Evolutionary conservation across 2,329 filamentous ascomycete species (phyloP).

Genomic region (Colletotrichum sp.): DNA sequence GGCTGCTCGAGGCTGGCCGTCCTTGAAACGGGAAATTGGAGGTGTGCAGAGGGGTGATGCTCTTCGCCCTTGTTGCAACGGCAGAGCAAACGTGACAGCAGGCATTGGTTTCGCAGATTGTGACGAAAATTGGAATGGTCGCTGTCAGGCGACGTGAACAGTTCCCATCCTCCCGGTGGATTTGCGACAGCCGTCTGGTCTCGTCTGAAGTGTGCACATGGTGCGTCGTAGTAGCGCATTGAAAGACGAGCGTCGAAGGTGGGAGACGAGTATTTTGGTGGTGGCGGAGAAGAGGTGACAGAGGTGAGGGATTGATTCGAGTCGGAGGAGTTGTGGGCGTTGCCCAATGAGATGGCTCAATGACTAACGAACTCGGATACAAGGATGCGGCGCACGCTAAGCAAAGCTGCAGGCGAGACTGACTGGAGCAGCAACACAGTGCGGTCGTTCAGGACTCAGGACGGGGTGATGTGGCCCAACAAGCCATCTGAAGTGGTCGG

Average conservation of each 20-base stretch:
- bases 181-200: neutral
- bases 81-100: neutral
- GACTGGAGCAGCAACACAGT: slow-evolving; percentile 4
- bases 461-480: neutral
- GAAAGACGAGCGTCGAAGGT: neutral
- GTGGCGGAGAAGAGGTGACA: neutral
- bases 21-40: neutral
- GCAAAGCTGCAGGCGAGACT: neutral
- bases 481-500: slow-evolving; percentile 6
- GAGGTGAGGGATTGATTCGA: neutral
- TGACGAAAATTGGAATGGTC: neutral
- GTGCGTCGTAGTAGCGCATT: slow-evolving; percentile 8
- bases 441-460: neutral
- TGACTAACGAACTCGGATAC: slow-evolving; percentile 17
- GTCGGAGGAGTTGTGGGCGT: neutral
- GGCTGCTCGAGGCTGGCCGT: neutral
- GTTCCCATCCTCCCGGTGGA: neutral
- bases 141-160: slow-evolving; percentile 3
- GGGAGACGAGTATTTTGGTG: neutral
- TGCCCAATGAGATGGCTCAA: slow-evolving; percentile 3
- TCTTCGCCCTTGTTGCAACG: neutral
- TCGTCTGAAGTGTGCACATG: slow-evolving; percentile 15
- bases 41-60: neutral
- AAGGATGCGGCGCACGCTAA: slow-evolving; percentile 19
- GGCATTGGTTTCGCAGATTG: neutral